Percentiles rank a stretch among this genome's conserved stretches.
These are phyloP conservation scores for Globisporangium iwayamae DNA, from an alignment of 352 stramenopile species.

Conservation along the genomic window DNA sequence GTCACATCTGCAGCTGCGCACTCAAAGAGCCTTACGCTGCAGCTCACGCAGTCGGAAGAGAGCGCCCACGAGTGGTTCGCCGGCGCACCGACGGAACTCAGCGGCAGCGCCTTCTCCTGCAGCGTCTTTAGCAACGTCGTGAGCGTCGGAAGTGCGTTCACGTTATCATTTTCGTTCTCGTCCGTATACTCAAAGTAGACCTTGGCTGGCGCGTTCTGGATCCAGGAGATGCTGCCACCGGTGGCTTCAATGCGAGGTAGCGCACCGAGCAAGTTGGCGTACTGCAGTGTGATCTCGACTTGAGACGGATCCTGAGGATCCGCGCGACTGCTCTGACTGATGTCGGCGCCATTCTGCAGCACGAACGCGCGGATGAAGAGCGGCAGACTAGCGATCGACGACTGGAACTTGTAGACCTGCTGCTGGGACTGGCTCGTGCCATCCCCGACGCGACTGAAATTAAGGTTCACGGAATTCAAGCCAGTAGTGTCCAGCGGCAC, in stretches of 20 bases:
- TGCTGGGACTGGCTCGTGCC: neutral
- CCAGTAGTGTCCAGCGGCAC: neutral
- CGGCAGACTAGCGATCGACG: conserved; percentile 5
- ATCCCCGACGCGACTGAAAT: neutral
- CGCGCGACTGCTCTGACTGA: conserved; percentile 8
- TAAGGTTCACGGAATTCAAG: neutral
- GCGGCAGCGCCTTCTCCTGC: neutral
- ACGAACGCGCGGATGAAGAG: conserved; percentile 25
- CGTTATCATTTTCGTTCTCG: neutral
- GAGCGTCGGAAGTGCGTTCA: neutral
- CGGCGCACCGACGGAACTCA: conserved; percentile 5
- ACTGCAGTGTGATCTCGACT: conserved; percentile 10
- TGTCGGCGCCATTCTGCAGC: conserved; percentile 19
- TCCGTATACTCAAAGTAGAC: conserved; percentile 16
- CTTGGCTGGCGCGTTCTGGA: conserved; percentile 1
- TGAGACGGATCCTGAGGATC: neutral
- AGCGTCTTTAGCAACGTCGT: conserved; percentile 8
- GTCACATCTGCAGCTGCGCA: conserved; percentile 7
- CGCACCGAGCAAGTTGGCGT: conserved; percentile 9
- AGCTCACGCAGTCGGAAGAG: conserved; percentile 15
- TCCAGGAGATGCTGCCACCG: neutral
- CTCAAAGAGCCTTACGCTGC: conserved; percentile 14
- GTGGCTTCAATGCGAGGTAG: conserved; percentile 9
- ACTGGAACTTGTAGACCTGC: conserved; percentile 13
- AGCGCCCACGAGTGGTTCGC: conserved; percentile 16